Evolutionary conservation across 495 filamentous ascomycete species (phyloP), one percentile per base, ranked within the genome.

Genomic region (Evansstolkia leycettana): DNA sequence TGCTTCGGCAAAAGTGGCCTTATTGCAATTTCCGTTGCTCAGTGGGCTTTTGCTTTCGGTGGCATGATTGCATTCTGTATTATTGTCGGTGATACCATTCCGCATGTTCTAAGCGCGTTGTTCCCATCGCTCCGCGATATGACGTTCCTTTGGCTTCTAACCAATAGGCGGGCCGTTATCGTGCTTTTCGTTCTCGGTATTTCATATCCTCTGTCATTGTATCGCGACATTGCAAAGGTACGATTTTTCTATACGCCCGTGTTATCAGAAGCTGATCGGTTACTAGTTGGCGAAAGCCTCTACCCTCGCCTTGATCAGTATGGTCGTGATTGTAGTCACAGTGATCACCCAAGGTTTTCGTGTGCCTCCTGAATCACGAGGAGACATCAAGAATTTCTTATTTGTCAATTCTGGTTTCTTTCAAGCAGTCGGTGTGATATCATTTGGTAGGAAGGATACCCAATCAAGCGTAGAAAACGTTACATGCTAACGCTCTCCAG

Each of bases 1-100:
- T 98, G 90, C 55, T 98, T 93, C 60, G 90, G 90, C 11, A 77
- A 73, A 46, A 66, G 75, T 23, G 90, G 90, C 0, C 70, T 96
- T 26, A 74, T 96, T 36, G 90, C 90, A 19, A 94, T 98, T 37
- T 83, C 75, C 17, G 54, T 75, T 34, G 90, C 90, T 24, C 90
- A 98, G 60, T 96, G 87, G 84, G 83, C 82, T 24, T 98, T 98
- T 69, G 90, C 92, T 31, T 98, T 95, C 57, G 92, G 90, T 28
- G 90, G 92, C 33, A 96, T 96, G 92, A 72, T 96, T 27, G 92
- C 92, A 14, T 98, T 94, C 60, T 90, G 88, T 37, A 84, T 98
- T 38, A 95, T 98, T 54, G 80, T 98, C 16, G 90, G 90, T 15
- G 90, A 98, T 54, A 82, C 83, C 1, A 94, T 98, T 46, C 90